These are phyloP conservation scores for Maudiozyma humilis DNA, from an alignment of 1,139 yeast species.

Conservation along the genomic window DNA sequence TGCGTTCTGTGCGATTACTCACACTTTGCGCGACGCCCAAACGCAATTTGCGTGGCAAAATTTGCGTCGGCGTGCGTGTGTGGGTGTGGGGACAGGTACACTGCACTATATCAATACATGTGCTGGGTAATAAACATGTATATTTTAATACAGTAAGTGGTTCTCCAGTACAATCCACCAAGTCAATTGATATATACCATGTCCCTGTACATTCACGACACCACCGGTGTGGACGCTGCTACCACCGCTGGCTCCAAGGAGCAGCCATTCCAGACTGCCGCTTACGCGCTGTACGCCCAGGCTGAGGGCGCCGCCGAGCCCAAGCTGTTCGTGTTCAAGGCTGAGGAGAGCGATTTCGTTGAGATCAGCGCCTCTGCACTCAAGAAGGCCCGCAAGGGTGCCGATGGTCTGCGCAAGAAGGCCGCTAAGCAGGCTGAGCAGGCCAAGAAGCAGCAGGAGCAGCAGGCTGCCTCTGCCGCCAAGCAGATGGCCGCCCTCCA, in stretches of 20 bases:
- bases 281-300: constrained; percentile 60
- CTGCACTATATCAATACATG: no score
- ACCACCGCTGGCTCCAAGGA: constrained; percentile 53
- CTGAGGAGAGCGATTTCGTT: constrained; percentile 53
- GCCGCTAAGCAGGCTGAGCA: constrained; percentile 68
- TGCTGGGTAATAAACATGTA: no score
- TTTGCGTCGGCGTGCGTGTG: no score
- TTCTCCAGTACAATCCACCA: no score
- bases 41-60: no score
- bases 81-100: no score
- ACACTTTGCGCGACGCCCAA: no score
- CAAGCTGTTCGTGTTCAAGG: constrained; percentile 57
- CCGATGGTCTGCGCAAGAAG: constrained; percentile 84
- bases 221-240: constrained; percentile 55
- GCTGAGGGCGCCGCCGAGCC: constrained; percentile 37
- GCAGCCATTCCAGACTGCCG: constrained; percentile 71
- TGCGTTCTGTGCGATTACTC: no score
- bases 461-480: constrained; percentile 59
- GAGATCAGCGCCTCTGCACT: constrained; percentile 89
- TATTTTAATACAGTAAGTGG: no score
- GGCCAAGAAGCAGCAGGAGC: constrained; percentile 52
- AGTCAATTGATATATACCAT: constrained; percentile 12
- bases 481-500: constrained; percentile 71
- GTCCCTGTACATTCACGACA: constrained; percentile 59
- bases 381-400: constrained; percentile 95